Evolutionary conservation across 306 rosid genomes (phyloP).

Genomic region (Arachis hypogaea): DNA sequence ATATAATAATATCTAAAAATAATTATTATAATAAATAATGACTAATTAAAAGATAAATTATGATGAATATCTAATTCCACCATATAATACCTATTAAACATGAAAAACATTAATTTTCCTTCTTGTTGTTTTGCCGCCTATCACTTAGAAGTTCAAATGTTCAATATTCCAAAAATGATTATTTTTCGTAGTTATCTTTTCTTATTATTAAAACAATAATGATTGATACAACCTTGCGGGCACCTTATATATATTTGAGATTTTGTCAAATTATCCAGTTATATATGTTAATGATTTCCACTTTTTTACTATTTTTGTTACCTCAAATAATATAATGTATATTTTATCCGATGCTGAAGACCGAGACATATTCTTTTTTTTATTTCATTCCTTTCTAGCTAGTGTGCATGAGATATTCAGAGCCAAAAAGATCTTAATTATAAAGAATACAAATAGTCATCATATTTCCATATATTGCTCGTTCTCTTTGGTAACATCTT

Average conservation of each 20-base stretch:
- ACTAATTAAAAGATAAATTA: too few species aligned
- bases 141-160: slow-evolving; percentile 16
- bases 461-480: background rate
- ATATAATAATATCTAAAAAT: too few species aligned
- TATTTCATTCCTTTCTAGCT: background rate
- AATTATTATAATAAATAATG: too few species aligned
- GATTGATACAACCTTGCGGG: background rate
- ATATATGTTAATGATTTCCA: background rate
- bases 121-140: background rate
- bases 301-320: background rate
- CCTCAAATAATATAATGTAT: too few species aligned
- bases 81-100: too few species aligned
- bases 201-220: too few species aligned
- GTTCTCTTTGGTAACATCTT: background rate
- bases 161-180: background rate
- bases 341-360: background rate
- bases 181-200: too few species aligned
- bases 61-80: too few species aligned
- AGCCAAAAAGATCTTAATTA: background rate
- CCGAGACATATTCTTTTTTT: background rate
- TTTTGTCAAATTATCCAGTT: background rate
- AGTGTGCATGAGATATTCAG: background rate
- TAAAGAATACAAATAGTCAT: background rate
- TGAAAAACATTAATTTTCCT: too few species aligned
- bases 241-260: background rate